Conservation (phyloP, 257 asterid genomes). For the Knoxia roxburghii region DNA sequence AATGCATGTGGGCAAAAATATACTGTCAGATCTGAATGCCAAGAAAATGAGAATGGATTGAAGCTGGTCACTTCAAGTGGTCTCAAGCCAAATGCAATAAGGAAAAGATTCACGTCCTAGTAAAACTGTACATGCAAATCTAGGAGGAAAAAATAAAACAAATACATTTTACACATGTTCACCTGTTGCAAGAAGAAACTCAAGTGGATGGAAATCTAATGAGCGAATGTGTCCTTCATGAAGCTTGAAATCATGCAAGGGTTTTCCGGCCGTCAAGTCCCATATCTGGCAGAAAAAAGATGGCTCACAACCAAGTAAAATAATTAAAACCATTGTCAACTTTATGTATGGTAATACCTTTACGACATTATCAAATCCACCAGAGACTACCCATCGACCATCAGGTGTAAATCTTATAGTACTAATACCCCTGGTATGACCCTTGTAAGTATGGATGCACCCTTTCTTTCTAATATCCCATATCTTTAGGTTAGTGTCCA, state of each 20-base stretch:
- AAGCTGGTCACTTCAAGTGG: not conserved
- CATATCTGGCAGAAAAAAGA: constrained; percentile 57
- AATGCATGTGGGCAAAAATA: constrained; percentile 3
- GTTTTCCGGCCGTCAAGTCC: constrained; percentile 99
- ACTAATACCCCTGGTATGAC: constrained; percentile 96
- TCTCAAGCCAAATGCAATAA: not conserved
- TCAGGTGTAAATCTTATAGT: constrained; percentile 91
- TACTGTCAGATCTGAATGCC: not conserved
- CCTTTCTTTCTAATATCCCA: constrained; percentile 99
- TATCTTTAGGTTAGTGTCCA: constrained; percentile 93
- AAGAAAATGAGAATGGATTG: not conserved
- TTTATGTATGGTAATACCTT: constrained; percentile 48
- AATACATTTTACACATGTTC: constrained; percentile 14
- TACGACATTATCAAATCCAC: constrained; percentile 91
- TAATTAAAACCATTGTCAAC: not conserved
- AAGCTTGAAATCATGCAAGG: constrained; percentile 83
- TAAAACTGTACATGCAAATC: not conserved
- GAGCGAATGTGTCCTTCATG: constrained; percentile 96
- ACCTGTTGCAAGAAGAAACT: constrained; percentile 97
- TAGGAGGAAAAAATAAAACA: not conserved
- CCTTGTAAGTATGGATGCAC: constrained; percentile 93
- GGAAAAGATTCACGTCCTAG: not conserved
- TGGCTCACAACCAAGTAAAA: constrained; percentile 18
- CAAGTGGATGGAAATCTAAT: constrained; percentile 92
- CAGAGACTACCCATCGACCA: constrained; percentile 99